These are phyloP conservation scores for Penicillium chermesinum DNA, from an alignment of 495 filamentous ascomycete genomes.

Conservation along the genomic window DNA sequence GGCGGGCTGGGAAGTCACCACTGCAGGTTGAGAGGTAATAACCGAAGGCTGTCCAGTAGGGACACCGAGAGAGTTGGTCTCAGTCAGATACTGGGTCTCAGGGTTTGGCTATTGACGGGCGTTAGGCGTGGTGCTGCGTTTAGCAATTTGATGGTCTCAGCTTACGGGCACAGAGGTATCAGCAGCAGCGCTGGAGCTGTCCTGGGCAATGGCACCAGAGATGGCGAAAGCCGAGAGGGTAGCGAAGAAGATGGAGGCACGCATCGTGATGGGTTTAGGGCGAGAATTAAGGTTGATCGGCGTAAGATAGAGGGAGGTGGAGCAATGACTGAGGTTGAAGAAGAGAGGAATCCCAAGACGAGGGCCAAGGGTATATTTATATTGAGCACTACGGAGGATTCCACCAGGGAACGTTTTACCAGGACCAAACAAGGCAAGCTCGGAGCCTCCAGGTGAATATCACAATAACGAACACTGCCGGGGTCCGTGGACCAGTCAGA, in stretches of 20 bases:
- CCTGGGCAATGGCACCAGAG: slow-evolving; percentile 5
- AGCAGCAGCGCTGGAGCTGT: too few relatives aligned
- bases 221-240: slow-evolving; percentile 39
- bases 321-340: slow-evolving; percentile 2
- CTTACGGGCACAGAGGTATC: slow-evolving; percentile 17
- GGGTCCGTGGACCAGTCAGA: slow-evolving; percentile 11
- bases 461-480: background rate
- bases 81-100: slow-evolving; percentile 37
- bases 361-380: slow-evolving; percentile 4
- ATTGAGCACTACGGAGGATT: slow-evolving; percentile 7
- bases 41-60: slow-evolving; percentile 46
- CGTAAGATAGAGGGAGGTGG: background rate
- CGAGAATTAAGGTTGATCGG: background rate
- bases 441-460: slow-evolving; percentile 5
- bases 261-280: slow-evolving; percentile 30
- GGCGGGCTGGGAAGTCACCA: slow-evolving; percentile 37
- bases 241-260: slow-evolving; percentile 34
- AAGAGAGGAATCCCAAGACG: slow-evolving; percentile 2
- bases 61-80: slow-evolving; percentile 53
- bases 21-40: slow-evolving; percentile 18
- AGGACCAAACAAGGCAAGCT: background rate
- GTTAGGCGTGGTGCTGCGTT: slow-evolving; percentile 1
- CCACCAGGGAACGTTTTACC: background rate
- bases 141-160: background rate
- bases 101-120: slow-evolving; percentile 31